Conservation (phyloP, 148 eudicot species). For the Nepenthes gracilis region DNA sequence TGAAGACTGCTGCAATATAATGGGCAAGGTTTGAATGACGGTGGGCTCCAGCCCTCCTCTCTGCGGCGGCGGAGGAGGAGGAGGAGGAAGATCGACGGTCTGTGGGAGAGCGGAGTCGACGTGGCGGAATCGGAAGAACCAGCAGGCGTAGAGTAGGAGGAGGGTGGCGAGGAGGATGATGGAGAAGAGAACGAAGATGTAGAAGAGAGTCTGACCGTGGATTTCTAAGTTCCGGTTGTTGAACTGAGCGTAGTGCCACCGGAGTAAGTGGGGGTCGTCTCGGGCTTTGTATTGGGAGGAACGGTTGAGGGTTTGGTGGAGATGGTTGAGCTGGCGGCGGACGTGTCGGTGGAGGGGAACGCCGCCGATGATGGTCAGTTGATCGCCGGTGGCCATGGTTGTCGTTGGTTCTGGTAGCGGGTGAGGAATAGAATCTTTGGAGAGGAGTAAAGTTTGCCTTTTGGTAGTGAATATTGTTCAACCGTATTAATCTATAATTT, state of each 20-base stretch:
- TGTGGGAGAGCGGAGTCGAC: conserved; percentile 5
- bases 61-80: conserved; percentile 2
- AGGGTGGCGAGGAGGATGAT: conserved; percentile 37
- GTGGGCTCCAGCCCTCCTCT: conserved; percentile 30
- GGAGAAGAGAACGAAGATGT: conserved; percentile 55
- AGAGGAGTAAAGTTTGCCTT: no score
- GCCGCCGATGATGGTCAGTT: no score
- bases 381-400: no score
- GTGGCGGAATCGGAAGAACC: conserved; percentile 46
- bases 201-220: conserved; percentile 61
- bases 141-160: conserved; percentile 47
- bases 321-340: conserved; percentile 24
- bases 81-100: no score
- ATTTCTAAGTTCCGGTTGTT: conserved; percentile 61
- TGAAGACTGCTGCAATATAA: conserved; percentile 19
- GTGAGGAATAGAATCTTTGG: no score
- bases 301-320: conserved; percentile 8
- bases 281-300: neutral
- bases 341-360: neutral
- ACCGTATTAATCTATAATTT: no score
- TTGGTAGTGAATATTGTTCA: no score
- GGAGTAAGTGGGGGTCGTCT: conserved; percentile 24
- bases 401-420: no score
- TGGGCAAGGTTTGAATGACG: conserved; percentile 32
- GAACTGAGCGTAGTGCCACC: conserved; percentile 61